Conservation (phyloP, 441 rosid genomes). For the Capsella rubella region DNA sequence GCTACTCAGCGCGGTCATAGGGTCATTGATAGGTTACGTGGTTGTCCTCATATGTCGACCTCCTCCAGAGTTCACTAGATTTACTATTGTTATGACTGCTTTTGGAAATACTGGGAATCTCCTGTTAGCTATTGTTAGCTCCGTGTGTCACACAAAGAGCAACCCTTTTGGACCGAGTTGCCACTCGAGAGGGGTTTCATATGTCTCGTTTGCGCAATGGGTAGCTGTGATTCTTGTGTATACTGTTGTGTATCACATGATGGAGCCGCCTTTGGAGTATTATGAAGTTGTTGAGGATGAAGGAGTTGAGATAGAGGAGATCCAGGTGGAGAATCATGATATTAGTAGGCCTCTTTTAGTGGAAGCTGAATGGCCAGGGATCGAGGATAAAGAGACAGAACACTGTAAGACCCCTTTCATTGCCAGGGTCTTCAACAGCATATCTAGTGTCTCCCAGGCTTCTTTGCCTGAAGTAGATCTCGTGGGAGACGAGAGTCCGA, state of each 20-base stretch:
- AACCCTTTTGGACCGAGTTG: slow-evolving; percentile 74
- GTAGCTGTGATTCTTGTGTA: slow-evolving; percentile 92
- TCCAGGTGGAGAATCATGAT: slow-evolving; percentile 40
- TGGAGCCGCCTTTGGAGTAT: slow-evolving; percentile 89
- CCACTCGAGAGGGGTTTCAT: slow-evolving; percentile 78
- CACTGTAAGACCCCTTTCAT: slow-evolving; percentile 84
- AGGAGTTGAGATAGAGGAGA: slow-evolving; percentile 65
- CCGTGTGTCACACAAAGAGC: slow-evolving; percentile 72
- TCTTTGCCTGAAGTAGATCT: slow-evolving; percentile 65
- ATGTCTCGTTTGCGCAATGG: slow-evolving; percentile 91
- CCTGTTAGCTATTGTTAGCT: slow-evolving; percentile 78
- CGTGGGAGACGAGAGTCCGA: slow-evolving; percentile 48
- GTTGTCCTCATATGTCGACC: slow-evolving; percentile 82
- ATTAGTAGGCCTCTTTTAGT: slow-evolving; percentile 78
- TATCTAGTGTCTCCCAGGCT: slow-evolving; percentile 54
- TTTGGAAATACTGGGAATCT: slow-evolving; percentile 93
- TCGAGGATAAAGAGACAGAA: slow-evolving; percentile 89
- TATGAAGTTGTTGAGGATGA: slow-evolving; percentile 78
- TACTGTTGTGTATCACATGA: slow-evolving; percentile 94
- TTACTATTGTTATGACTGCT: slow-evolving; percentile 87
- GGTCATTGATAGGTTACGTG: slow-evolving; percentile 66
- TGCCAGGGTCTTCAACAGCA: slow-evolving; percentile 69
- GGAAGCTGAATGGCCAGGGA: slow-evolving; percentile 97
- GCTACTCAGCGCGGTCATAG: slow-evolving; percentile 66
- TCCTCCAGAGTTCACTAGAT: slow-evolving; percentile 75